Evolutionary conservation across 1,139 yeast species (phyloP).

Genomic region (Petasospora fabianii): DNA sequence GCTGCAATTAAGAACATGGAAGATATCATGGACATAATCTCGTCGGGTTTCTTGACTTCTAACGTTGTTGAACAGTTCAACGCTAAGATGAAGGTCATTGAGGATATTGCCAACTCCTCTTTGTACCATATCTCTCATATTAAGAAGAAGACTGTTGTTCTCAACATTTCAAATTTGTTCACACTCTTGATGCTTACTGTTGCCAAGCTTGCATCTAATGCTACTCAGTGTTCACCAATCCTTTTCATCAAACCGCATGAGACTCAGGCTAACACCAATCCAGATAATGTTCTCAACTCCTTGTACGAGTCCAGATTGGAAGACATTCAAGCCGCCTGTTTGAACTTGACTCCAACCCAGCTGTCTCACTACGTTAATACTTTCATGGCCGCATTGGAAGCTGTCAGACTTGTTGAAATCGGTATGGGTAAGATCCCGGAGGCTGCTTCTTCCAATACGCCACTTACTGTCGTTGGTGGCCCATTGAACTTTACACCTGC

Average conservation of each 20-base stretch:
- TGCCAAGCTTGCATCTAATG: conserved; percentile 29
- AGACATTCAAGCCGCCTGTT: conserved; percentile 18
- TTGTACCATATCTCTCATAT: conserved; percentile 26
- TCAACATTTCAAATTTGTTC: conserved; percentile 34
- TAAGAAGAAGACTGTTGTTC: conserved; percentile 29
- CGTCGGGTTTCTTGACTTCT: conserved; percentile 27
- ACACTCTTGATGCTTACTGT: conserved; percentile 30
- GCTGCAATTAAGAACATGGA: conserved; percentile 32
- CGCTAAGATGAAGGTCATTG: conserved; percentile 22
- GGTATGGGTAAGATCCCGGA: conserved; percentile 26
- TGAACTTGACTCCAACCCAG: conserved; percentile 16
- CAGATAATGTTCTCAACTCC: conserved; percentile 27
- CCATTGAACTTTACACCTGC: conserved; percentile 27
- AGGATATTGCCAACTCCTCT: conserved; percentile 17
- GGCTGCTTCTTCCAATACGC: conserved; percentile 12
- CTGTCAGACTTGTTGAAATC: conserved; percentile 19
- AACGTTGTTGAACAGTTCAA: conserved; percentile 25
- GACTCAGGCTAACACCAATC: conserved; percentile 22
- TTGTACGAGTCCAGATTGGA: conserved; percentile 27
- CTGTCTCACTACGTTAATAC: conserved; percentile 19
- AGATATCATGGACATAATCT: conserved; percentile 33
- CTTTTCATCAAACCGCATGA: conserved; percentile 31
- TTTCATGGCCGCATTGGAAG: conserved; percentile 22
- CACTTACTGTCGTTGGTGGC: conserved; percentile 28
- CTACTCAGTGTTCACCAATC: conserved; percentile 27